phyloP scores from a whole-genome alignment of 139 green algal species.

The Chlamydomonas urium region DNA sequence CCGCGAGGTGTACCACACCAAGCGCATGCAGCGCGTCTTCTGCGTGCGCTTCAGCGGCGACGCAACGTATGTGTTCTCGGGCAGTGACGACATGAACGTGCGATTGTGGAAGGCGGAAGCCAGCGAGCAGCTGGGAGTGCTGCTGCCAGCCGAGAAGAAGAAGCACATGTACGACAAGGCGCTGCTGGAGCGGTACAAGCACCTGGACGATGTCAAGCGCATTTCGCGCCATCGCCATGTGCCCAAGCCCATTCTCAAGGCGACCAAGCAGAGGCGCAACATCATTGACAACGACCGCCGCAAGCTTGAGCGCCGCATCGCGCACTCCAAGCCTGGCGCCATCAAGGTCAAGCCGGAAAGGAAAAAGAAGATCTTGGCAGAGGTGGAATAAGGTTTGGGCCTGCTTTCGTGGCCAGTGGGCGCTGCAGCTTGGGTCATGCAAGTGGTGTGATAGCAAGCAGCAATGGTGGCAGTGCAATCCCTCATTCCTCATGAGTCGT shows the following conservation, averaged over 20 bases:
- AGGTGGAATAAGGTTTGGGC: slow-evolving; percentile 83
- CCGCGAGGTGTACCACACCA: slow-evolving; percentile 86
- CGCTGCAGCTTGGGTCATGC: neutral
- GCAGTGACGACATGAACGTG: slow-evolving; percentile 87
- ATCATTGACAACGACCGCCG: slow-evolving; percentile 70
- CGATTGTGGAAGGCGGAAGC: slow-evolving; percentile 89
- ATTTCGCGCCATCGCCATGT: slow-evolving; percentile 87
- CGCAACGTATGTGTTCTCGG: slow-evolving; percentile 90
- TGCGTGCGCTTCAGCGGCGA: slow-evolving; percentile 83
- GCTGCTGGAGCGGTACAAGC: slow-evolving; percentile 88
- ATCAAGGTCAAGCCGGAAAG: slow-evolving; percentile 78
- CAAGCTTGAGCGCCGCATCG: slow-evolving; percentile 69
- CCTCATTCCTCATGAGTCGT: too few species aligned
- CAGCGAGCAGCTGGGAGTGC: slow-evolving; percentile 78
- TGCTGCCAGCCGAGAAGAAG: slow-evolving; percentile 82
- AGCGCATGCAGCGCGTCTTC: slow-evolving; percentile 96
- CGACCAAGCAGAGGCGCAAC: slow-evolving; percentile 35
- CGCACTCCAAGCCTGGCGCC: slow-evolving; percentile 73
- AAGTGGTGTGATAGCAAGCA: too few species aligned
- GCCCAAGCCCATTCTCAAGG: slow-evolving; percentile 86
- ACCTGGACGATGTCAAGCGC: slow-evolving; percentile 89
- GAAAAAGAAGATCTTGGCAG: slow-evolving; percentile 85
- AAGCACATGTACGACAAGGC: slow-evolving; percentile 80
- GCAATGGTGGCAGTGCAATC: too few species aligned
- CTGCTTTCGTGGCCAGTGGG: neutral